phyloP scores from a whole-genome alignment of 306 rosid species.

The Senna siamea region DNA sequence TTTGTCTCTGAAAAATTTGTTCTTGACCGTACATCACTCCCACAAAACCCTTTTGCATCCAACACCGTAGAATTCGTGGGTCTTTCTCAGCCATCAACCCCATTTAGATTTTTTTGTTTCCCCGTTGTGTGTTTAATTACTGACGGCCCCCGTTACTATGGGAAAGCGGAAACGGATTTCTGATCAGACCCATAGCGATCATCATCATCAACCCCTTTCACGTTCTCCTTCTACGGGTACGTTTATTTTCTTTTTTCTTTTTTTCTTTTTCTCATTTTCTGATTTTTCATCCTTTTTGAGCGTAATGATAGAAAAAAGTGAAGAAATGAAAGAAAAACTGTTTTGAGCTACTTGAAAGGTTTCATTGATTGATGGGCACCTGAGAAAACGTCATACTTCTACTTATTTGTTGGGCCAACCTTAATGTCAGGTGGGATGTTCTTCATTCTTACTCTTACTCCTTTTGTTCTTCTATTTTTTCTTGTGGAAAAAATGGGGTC shows the following conservation, averaged over 20 bases:
- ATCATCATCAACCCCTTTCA: slow-evolving; percentile 37
- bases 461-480: slow-evolving; percentile 8
- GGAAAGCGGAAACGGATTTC: slow-evolving; percentile 68
- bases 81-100: slow-evolving; percentile 46
- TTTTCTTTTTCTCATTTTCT: not conserved
- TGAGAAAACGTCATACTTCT: slow-evolving; percentile 32
- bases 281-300: not conserved
- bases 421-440: slow-evolving; percentile 26
- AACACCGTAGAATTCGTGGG: slow-evolving; percentile 45
- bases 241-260: not conserved
- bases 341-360: slow-evolving; percentile 38
- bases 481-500: not conserved
- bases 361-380: slow-evolving; percentile 34
- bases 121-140: not conserved
- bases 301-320: slow-evolving; percentile 23
- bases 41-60: slow-evolving; percentile 36
- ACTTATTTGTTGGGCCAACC: slow-evolving; percentile 16
- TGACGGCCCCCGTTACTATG: slow-evolving; percentile 37
- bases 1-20: not conserved
- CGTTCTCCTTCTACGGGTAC: slow-evolving; percentile 60
- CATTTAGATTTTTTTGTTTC: slow-evolving; percentile 10
- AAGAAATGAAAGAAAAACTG: not conserved
- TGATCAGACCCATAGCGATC: slow-evolving; percentile 56
- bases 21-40: slow-evolving; percentile 40
- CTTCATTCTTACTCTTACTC: not conserved